Percentiles rank a stretch among this genome's conserved stretches.
Evolutionary conservation across 192 early-diverging fungal genomes (phyloP).

Genomic region (Coemansia sp.): DNA sequence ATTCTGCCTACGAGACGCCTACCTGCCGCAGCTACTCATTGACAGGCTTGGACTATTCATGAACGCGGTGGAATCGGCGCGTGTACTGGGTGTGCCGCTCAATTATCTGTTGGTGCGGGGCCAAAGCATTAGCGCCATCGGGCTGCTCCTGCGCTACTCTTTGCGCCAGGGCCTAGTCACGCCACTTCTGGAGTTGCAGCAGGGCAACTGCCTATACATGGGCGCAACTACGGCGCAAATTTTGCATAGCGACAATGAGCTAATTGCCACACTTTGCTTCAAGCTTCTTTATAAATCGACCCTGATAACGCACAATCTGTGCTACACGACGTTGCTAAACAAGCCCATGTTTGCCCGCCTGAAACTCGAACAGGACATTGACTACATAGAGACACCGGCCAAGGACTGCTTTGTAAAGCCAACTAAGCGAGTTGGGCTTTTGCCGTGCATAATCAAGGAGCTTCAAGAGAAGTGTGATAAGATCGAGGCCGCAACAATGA

Average conservation of each 20-base stretch:
- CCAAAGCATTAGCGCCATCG: conserved; percentile 95
- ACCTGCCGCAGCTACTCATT: conserved; percentile 86
- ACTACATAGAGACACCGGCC: conserved; percentile 88
- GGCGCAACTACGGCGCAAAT: conserved; percentile 96
- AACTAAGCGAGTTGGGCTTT: conserved; percentile 71
- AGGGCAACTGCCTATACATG: conserved; percentile 87
- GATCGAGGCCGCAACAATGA: conserved; percentile 90
- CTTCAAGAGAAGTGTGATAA: conserved; percentile 91
- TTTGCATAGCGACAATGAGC: conserved; percentile 94
- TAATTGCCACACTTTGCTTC: conserved; percentile 95
- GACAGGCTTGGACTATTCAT: too few species aligned
- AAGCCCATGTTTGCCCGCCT: conserved; percentile 62
- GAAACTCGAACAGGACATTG: conserved; percentile 70
- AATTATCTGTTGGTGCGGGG: conserved; percentile 91
- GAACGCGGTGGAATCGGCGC: too few species aligned
- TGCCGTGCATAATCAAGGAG: conserved; percentile 88
- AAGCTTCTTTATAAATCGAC: conserved; percentile 99
- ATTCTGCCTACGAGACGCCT: conserved; percentile 97
- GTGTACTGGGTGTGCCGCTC: conserved; percentile 95
- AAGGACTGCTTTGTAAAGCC: conserved; percentile 86
- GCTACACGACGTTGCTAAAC: conserved; percentile 87
- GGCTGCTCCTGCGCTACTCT: conserved; percentile 90
- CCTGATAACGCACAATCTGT: conserved; percentile 99
- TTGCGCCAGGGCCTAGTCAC: conserved; percentile 80
- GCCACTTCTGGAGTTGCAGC: conserved; percentile 81